phyloP scores from a whole-genome alignment of 2,329 filamentous ascomycete species.

The Didymella pinodella region DNA sequence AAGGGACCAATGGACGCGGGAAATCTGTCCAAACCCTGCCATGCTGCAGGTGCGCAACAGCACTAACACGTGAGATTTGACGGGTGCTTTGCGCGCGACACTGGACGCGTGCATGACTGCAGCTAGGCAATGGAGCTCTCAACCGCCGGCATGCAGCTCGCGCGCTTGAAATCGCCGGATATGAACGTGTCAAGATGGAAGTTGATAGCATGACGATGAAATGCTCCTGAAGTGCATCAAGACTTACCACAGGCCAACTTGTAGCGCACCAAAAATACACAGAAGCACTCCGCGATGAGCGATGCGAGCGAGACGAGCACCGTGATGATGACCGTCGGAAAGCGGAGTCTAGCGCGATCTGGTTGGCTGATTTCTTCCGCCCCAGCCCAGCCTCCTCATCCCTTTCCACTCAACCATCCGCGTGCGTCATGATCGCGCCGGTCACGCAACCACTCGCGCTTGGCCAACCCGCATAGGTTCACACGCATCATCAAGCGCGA shows the following conservation, averaged over 20 bases:
- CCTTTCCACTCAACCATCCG: constrained; percentile 13
- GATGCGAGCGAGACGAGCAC: constrained; percentile 20
- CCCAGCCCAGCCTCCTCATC: constrained; percentile 22
- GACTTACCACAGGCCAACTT: constrained; percentile 12
- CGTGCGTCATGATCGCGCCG: constrained; percentile 5
- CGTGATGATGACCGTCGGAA: constrained; percentile 21
- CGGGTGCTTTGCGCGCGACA: not conserved
- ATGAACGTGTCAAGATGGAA: not conserved
- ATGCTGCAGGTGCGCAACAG: not conserved
- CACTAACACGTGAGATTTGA: not conserved
- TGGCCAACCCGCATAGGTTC: not conserved
- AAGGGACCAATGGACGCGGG: constrained; percentile 8
- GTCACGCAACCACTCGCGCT: not conserved
- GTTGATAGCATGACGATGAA: constrained; percentile 3
- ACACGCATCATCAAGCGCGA: no score
- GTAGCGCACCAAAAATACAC: not conserved
- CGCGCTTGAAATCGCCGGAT: not conserved
- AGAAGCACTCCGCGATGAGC: constrained; percentile 1
- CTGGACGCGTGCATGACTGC: constrained; percentile 2
- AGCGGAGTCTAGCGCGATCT: constrained; percentile 17
- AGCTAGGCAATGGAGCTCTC: constrained; percentile 5
- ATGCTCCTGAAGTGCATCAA: not conserved
- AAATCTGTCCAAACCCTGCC: constrained; percentile 5
- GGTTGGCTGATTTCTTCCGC: constrained; percentile 21
- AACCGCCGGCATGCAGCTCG: not conserved